phyloP scores from a whole-genome alignment of 805 yeast species.

The Saccharomycopsis sp. region DNA sequence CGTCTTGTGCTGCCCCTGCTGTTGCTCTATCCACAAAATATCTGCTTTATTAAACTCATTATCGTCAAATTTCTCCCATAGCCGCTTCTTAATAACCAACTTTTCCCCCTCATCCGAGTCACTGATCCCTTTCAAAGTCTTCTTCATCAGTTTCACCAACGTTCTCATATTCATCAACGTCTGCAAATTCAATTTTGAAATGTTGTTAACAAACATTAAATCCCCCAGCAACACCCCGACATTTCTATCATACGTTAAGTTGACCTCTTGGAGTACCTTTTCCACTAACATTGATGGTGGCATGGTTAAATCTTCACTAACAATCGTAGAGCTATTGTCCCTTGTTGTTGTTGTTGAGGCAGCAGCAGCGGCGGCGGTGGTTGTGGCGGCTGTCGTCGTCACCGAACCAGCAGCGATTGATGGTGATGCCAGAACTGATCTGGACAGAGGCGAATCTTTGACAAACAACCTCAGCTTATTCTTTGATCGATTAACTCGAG shows the following conservation, averaged over 20 bases:
- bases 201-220: constrained; percentile 26
- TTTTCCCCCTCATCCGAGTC: constrained; percentile 17
- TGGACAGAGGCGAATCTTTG: background rate
- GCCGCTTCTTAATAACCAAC: constrained; percentile 26
- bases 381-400: too few species aligned
- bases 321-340: too few species aligned
- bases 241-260: constrained; percentile 49
- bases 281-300: constrained; percentile 40
- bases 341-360: too few species aligned
- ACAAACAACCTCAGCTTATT: too few species aligned
- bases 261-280: constrained; percentile 45
- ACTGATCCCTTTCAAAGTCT: constrained; percentile 7
- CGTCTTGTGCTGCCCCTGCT: constrained; percentile 1
- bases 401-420: background rate
- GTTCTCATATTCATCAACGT: constrained; percentile 12
- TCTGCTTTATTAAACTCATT: constrained; percentile 13
- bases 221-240: constrained; percentile 60
- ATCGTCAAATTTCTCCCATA: constrained; percentile 25
- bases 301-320: too few species aligned
- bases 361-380: too few species aligned
- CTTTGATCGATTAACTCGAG: too few species aligned
- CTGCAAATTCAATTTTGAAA: constrained; percentile 8
- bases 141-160: constrained; percentile 10
- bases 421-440: background rate
- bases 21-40: constrained; percentile 4